A percentile compares a stretch with the other conserved stretches of the same genome.
Conservation (phyloP, 495 filamentous ascomycete species). For the Aspergillus incahuasiensis region DNA sequence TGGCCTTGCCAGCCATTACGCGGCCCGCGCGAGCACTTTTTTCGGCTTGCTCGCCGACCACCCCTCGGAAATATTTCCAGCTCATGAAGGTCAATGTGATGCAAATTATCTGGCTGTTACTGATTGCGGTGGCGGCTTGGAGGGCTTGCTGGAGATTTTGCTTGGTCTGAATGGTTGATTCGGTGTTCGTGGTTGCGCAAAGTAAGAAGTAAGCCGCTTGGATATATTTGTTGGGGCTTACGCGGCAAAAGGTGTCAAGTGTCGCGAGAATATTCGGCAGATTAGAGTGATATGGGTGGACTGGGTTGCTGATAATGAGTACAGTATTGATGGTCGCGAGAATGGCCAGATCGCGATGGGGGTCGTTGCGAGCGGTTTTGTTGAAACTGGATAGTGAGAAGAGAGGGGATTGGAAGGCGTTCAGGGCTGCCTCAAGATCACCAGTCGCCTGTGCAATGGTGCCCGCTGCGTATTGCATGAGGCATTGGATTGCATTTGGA, state of each 20-base stretch:
- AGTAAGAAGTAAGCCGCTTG: slow-evolving; percentile 75
- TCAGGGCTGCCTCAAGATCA: slow-evolving; percentile 58
- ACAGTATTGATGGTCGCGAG: slow-evolving; percentile 77
- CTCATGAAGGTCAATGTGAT: slow-evolving; percentile 85
- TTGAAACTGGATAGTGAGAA: slow-evolving; percentile 49
- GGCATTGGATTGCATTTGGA: slow-evolving; percentile 38
- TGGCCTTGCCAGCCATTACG: slow-evolving; percentile 67
- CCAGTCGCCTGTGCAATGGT: slow-evolving; percentile 77
- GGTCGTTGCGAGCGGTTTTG: slow-evolving; percentile 43
- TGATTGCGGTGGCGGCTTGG: slow-evolving; percentile 49
- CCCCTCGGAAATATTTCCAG: slow-evolving; percentile 74
- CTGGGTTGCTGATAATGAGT: slow-evolving; percentile 70
- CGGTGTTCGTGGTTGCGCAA: slow-evolving; percentile 58
- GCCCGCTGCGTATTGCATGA: slow-evolving; percentile 66
- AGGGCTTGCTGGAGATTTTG: slow-evolving; percentile 65
- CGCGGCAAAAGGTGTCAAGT: slow-evolving; percentile 62
- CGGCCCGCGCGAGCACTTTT: slow-evolving; percentile 76
- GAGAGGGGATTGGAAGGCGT: slow-evolving; percentile 56
- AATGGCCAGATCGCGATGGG: slow-evolving; percentile 67
- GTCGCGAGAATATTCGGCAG: slow-evolving; percentile 53
- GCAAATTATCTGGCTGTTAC: slow-evolving; percentile 68
- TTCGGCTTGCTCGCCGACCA: slow-evolving; percentile 84
- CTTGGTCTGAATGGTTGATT: slow-evolving; percentile 69
- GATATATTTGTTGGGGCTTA: slow-evolving; percentile 68
- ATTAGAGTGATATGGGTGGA: slow-evolving; percentile 44